phyloP scores from a whole-genome alignment of 768 basidiomycete species.

The Russula olivacea region DNA sequence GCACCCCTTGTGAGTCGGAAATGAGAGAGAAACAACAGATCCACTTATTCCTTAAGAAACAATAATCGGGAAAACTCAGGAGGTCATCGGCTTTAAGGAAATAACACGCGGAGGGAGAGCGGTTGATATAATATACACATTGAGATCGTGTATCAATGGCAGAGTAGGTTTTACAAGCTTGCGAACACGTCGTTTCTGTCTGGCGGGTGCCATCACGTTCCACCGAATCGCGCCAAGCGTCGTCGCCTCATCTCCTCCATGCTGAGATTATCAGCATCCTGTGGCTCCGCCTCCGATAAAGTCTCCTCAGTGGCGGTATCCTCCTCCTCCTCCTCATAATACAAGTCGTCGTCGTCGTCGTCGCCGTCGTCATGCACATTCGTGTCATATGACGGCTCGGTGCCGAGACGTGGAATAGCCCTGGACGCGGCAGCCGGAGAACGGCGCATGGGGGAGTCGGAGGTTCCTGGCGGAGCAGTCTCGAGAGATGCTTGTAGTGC shows the following conservation, averaged over 20 bases:
- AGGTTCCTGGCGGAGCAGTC: conserved; percentile 46
- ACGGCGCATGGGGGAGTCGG: conserved; percentile 4
- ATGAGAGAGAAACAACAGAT: not conserved
- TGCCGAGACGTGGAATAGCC: not conserved
- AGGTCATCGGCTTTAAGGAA: not conserved
- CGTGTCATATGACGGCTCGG: not conserved
- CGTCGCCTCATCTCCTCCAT: conserved; percentile 34
- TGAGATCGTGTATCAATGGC: not conserved
- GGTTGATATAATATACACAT: not conserved
- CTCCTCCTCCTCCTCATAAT: not conserved
- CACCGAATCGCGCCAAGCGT: conserved; percentile 32
- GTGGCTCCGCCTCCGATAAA: conserved; percentile 12
- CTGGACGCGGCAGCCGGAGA: conserved; percentile 1
- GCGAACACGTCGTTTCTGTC: too few relatives aligned
- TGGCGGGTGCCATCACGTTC: not conserved
- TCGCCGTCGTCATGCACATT: not conserved
- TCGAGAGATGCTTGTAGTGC: conserved; percentile 81
- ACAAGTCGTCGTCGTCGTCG: not conserved
- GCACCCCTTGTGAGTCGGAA: too few relatives aligned
- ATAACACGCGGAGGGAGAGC: not conserved
- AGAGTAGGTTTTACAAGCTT: too few relatives aligned
- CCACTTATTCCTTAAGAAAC: not conserved
- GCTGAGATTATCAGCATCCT: not conserved
- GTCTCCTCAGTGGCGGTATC: conserved; percentile 18
- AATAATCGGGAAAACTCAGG: not conserved